Conservation (phyloP, 805 yeast genomes). For the Wickerhamiella musiphila region DNA sequence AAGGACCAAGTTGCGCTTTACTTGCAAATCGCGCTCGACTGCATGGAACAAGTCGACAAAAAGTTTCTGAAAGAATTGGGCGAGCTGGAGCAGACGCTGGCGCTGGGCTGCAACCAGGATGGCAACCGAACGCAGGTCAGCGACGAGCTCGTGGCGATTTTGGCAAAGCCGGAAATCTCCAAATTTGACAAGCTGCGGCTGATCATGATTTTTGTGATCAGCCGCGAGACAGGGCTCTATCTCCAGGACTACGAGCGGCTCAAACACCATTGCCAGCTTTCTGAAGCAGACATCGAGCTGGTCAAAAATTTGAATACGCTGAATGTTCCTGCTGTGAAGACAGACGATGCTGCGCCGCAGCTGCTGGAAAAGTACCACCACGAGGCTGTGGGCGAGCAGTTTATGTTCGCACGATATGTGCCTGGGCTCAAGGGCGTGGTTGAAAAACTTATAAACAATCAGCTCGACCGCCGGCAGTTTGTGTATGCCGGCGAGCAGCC, state of each 20-base stretch:
- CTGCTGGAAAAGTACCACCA: constrained; percentile 8
- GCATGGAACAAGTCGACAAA: constrained; percentile 41
- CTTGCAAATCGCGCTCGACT: constrained; percentile 33
- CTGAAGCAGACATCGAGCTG: constrained; percentile 30
- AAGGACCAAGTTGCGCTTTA: constrained; percentile 22
- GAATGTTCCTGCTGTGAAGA: constrained; percentile 26
- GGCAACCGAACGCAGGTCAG: constrained; percentile 5
- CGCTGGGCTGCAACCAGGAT: constrained; percentile 52
- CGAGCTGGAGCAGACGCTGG: constrained; percentile 71
- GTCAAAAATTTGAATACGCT: constrained; percentile 40
- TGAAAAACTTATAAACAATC: constrained; percentile 29
- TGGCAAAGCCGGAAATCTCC: constrained; percentile 27
- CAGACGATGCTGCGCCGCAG: constrained; percentile 4
- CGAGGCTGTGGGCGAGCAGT: constrained; percentile 27
- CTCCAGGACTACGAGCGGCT: constrained; percentile 58
- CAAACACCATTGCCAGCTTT: constrained; percentile 33
- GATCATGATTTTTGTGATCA: constrained; percentile 55
- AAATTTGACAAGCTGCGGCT: constrained; percentile 49
- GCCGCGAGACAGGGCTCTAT: constrained; percentile 60
- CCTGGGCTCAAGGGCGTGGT: constrained; percentile 52
- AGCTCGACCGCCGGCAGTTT: constrained; percentile 40
- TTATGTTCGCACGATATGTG: constrained; percentile 38
- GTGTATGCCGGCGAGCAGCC: constrained; percentile 44
- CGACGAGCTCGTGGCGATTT: constrained; percentile 38
- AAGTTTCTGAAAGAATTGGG: constrained; percentile 53